A percentile compares a stretch with the other conserved stretches of the same genome.
phyloP scores from a whole-genome alignment of 805 yeast genomes.

The Pichia rugopelliculosa region DNA sequence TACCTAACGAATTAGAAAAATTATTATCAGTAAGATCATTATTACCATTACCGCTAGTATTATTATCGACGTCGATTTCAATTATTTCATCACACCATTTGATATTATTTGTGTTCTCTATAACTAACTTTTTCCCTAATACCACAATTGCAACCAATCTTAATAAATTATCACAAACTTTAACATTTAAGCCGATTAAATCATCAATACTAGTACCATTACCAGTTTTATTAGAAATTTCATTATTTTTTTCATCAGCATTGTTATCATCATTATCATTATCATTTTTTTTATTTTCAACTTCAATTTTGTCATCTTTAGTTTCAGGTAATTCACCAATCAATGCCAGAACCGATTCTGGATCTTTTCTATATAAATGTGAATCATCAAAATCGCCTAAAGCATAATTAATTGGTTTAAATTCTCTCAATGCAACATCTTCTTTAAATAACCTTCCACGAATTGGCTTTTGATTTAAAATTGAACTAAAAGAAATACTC shows the following conservation, averaged over 20 bases:
- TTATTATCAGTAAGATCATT: too few relatives aligned
- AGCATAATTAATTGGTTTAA: conserved; percentile 44
- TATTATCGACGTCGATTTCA: not conserved
- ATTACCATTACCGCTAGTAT: too few relatives aligned
- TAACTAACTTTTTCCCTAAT: conserved; percentile 24
- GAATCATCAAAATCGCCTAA: conserved; percentile 58
- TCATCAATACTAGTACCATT: not conserved
- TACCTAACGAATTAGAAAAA: not conserved
- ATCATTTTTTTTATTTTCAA: not conserved
- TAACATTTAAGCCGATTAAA: conserved; percentile 21
- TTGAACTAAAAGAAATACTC: conserved; percentile 1
- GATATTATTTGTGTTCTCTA: conserved; percentile 25
- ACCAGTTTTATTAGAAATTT: not conserved
- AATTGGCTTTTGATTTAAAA: conserved; percentile 30
- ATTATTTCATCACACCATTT: conserved; percentile 1
- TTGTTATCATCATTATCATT: not conserved
- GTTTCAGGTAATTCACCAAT: conserved; percentile 27
- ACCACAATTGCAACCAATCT: conserved; percentile 31
- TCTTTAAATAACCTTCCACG: conserved; percentile 54
- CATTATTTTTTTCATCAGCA: not conserved
- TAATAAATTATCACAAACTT: conserved; percentile 26
- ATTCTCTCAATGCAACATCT: conserved; percentile 57
- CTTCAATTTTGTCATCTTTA: not conserved
- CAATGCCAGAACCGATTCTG: conserved; percentile 24
- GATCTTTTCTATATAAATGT: conserved; percentile 32